Evolutionary conservation across 2,329 filamentous ascomycete genomes (phyloP).

Genomic region (Lachnellula hyalina): DNA sequence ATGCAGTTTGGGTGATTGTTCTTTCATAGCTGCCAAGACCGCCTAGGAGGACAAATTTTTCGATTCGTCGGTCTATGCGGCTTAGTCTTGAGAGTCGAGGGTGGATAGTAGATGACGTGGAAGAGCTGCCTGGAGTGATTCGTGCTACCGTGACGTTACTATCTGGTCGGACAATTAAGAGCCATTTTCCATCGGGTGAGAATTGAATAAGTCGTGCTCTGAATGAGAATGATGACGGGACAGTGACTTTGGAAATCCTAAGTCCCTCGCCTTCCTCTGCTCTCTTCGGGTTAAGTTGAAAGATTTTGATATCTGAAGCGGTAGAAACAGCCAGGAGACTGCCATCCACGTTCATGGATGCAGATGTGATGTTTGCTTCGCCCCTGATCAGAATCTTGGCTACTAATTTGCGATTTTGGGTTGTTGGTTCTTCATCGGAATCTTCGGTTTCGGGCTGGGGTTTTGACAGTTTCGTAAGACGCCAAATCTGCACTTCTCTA

Average conservation of each 20-base stretch:
- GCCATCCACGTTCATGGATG: conserved; percentile 65
- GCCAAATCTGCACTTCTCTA: conserved; percentile 80
- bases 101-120: conserved; percentile 38
- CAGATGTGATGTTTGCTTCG: conserved; percentile 78
- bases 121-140: conserved; percentile 34
- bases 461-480: conserved; percentile 35
- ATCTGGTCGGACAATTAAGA: conserved; percentile 59
- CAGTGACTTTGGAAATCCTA: conserved; percentile 63
- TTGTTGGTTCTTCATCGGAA: conserved; percentile 35
- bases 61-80: conserved; percentile 49
- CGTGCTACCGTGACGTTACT: conserved; percentile 51
- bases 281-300: conserved; percentile 55
- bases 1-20: conserved; percentile 67
- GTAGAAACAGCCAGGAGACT: conserved; percentile 74
- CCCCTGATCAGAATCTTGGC: conserved; percentile 65
- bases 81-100: conserved; percentile 42
- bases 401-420: conserved; percentile 56
- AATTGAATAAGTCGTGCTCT: conserved; percentile 68
- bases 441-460: conserved; percentile 32
- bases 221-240: conserved; percentile 51
- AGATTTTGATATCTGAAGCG: conserved; percentile 68
- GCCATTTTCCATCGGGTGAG: conserved; percentile 65
- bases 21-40: conserved; percentile 72
- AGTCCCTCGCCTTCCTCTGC: conserved; percentile 53
- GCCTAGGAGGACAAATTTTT: conserved; percentile 54